phyloP scores from a whole-genome alignment of 257 asterid genomes.

The Solanum chmielewskii region DNA sequence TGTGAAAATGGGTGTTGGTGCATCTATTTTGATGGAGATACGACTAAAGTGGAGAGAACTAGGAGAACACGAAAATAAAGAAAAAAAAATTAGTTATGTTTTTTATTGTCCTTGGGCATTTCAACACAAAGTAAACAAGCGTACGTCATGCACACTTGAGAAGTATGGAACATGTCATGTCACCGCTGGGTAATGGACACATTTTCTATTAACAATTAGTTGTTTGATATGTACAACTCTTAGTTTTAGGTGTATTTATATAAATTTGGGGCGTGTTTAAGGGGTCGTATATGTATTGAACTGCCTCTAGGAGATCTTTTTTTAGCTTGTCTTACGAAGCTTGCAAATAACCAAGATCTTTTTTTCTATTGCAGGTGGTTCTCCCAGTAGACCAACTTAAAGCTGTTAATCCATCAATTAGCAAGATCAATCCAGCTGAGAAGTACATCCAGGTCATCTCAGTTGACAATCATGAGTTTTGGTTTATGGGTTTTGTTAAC shows the following conservation, averaged over 20 bases:
- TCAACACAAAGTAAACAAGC: neutral
- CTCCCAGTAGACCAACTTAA: conserved; percentile 65
- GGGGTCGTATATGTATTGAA: neutral
- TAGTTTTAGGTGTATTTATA: neutral
- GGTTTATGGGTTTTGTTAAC: conserved; percentile 92
- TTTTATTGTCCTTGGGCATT: neutral
- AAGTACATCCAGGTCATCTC: conserved; percentile 83
- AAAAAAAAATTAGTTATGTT: neutral
- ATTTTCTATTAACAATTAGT: neutral
- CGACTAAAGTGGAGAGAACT: neutral
- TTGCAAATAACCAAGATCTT: neutral
- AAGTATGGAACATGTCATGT: neutral
- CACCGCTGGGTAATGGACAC: neutral
- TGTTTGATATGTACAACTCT: neutral
- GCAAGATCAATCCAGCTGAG: conserved; percentile 61
- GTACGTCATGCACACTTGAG: neutral
- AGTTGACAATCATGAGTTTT: conserved; percentile 80
- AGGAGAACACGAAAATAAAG: neutral
- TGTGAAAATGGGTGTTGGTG: neutral
- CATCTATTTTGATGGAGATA: neutral
- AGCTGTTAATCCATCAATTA: conserved; percentile 64
- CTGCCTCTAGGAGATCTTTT: neutral
- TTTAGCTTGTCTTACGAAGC: neutral
- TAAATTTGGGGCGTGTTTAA: neutral
- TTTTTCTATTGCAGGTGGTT: conserved; percentile 38